Evolutionary conservation across 2,329 filamentous ascomycete species (phyloP), one percentile per base, ranked within the genome.

Genomic region (Lasiodiplodia sp.): DNA sequence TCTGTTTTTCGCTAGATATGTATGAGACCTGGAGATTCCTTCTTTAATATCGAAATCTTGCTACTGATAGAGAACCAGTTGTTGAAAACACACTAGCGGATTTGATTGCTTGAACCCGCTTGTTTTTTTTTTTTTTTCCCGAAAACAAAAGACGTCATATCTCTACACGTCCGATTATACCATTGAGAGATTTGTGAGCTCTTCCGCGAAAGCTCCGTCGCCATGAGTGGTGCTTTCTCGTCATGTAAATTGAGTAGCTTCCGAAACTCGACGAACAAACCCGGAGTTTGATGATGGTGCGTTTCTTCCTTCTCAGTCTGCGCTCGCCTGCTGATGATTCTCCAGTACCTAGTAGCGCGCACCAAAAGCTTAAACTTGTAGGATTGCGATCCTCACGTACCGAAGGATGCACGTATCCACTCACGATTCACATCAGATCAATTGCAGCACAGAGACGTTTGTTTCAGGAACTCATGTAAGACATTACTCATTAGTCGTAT

Each of bases 401-500:
- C 25, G 18, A 14, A 51, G 11, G 23, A 49, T 38, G 34, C 60
- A 18, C 18, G 40, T 52, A 2, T 25, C 31, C 60, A 63, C 44
- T n/a, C 21, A 44, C n/a, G 31, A 25, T 12, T 64, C 60, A 38
- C 44, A 23, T 31, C 44, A 38, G 25, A 57, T 40, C 55, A 47
- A 57, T 40, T 11, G 31, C 10, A 52, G 25, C 44, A 63, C 58
- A 7, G 2, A 38, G 25, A 60, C 4, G 23, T 23, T 16, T 37
- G 47, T 25, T 7, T 8, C 31, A 52, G n/a, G 12, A 52, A 21
- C 40, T 6, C 6, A n/a, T 51, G 38, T 28, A 40, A 64, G 37
- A 64, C 60, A 64, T 64, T 64, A 64, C n/a, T 64, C 60, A 52
- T 64, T 52, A 64, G 12, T 52, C 60, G 28, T 52, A 25, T 52